Percentiles rank a stretch among this genome's conserved stretches.
phyloP scores from a whole-genome alignment of 768 basidiomycete species.

The Russula ochroleuca region DNA sequence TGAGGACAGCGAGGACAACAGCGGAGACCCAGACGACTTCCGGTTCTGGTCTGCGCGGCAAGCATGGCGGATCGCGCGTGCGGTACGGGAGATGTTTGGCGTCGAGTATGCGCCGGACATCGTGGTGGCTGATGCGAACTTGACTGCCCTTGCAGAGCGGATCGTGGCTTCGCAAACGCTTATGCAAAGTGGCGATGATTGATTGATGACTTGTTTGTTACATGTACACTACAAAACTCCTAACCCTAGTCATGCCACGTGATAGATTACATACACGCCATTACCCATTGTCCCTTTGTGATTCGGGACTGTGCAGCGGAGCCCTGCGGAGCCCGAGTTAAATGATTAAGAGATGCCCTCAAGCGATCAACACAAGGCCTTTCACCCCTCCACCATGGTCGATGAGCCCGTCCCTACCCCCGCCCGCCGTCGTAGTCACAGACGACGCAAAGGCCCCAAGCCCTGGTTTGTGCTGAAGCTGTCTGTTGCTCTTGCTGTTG shows the following conservation, averaged over 20 bases:
- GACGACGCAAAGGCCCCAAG: constrained; percentile 43
- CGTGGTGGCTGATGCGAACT: constrained; percentile 89
- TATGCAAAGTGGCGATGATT: constrained; percentile 3
- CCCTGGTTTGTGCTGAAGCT: constrained; percentile 75
- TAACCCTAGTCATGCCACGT: neutral
- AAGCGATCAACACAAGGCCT: neutral
- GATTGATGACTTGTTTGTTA: neutral
- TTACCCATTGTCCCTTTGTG: neutral
- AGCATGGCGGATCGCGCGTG: constrained; percentile 80
- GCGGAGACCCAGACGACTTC: constrained; percentile 86
- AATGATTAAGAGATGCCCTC: constrained; percentile 5
- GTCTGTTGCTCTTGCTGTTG: constrained; percentile 54
- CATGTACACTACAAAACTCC: neutral
- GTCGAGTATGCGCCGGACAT: constrained; percentile 90
- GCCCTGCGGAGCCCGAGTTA: neutral
- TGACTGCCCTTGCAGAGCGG: constrained; percentile 76
- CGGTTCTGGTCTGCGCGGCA: constrained; percentile 88
- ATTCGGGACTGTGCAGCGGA: neutral
- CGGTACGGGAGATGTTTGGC: constrained; percentile 75
- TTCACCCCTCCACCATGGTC: neutral
- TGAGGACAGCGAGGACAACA: constrained; percentile 35
- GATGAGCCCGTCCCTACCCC: neutral
- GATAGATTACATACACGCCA: neutral
- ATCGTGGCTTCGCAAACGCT: constrained; percentile 70
- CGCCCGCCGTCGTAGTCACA: constrained; percentile 2